phyloP scores from a whole-genome alignment of 768 basidiomycete species.

The Hericium erinaceus region DNA sequence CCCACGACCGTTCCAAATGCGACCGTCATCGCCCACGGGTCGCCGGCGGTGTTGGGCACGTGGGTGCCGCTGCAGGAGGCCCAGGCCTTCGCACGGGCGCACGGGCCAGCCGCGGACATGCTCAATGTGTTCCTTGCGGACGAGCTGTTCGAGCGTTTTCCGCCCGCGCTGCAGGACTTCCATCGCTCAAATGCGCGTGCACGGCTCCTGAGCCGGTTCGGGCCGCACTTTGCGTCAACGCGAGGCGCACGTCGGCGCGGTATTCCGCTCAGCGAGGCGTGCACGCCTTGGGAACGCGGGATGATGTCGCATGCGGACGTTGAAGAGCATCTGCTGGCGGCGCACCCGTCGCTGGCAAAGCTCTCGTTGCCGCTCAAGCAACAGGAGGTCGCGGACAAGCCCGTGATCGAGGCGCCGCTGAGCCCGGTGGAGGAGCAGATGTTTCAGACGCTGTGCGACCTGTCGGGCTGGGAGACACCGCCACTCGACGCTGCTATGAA shows the following conservation, averaged over 20 bases:
- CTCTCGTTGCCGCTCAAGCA: conserved; percentile 4
- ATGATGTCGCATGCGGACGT: conserved; percentile 13
- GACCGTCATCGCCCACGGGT: conserved; percentile 42
- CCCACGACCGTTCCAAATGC: conserved; percentile 37
- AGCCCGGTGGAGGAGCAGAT: conserved; percentile 66
- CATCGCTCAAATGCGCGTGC: conserved; percentile 37
- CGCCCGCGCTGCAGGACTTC: conserved; percentile 50
- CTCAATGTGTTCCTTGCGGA: conserved; percentile 55
- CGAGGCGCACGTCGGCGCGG: conserved; percentile 30
- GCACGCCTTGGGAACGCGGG: conserved; percentile 16
- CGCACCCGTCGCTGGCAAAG: conserved; percentile 15
- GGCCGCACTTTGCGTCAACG: conserved; percentile 50
- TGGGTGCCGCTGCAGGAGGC: conserved; percentile 63
- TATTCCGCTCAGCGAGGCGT: conserved; percentile 15
- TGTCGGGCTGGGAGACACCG: conserved; percentile 20
- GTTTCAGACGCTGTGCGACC: conserved; percentile 50
- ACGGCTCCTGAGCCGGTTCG: conserved; percentile 50
- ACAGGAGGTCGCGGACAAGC: conserved; percentile 4
- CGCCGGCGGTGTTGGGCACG: conserved; percentile 44
- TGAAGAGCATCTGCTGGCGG: conserved; percentile 20
- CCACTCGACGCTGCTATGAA: not conserved
- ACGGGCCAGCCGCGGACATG: conserved; percentile 20
- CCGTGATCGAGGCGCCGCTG: conserved; percentile 39
- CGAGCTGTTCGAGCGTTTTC: conserved; percentile 53
- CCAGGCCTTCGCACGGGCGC: conserved; percentile 41